These are phyloP conservation scores for Polytrichum commune DNA, from an alignment of 225 moss, liverwort and hornwort genomes.

Conservation along the genomic window DNA sequence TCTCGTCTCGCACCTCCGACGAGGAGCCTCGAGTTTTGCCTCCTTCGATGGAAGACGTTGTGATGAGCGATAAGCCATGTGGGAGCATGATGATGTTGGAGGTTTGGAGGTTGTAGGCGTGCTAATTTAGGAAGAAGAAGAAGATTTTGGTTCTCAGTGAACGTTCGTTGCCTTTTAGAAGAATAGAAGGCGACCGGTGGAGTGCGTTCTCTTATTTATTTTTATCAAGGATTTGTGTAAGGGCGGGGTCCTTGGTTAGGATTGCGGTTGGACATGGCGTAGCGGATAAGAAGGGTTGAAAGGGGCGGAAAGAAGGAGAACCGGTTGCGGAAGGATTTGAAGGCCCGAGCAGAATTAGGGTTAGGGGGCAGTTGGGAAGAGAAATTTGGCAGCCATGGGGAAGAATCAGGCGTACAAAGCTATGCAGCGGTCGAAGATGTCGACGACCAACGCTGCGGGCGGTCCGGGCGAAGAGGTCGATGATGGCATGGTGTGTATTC, in stretches of 20 bases:
- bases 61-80: too few species aligned
- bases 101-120: too few species aligned
- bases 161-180: too few species aligned
- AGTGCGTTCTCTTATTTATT: neutral
- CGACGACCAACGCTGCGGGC: conserved; percentile 90
- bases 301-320: conserved; percentile 11
- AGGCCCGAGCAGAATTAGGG: conserved; percentile 2
- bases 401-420: conserved; percentile 99
- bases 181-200: too few species aligned
- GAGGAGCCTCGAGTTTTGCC: too few species aligned
- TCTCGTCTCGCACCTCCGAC: too few species aligned
- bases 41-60: too few species aligned
- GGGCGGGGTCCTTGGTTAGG: conserved; percentile 7
- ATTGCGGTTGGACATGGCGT: conserved; percentile 23
- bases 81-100: too few species aligned
- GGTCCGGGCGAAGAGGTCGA: conserved; percentile 94
- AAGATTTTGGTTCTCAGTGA: too few species aligned
- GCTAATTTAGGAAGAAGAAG: too few species aligned
- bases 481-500: conserved; percentile 99
- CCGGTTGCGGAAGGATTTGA: neutral
- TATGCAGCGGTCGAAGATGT: conserved; percentile 99
- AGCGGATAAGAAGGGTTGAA: conserved; percentile 1
- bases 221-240: neutral
- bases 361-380: neutral
- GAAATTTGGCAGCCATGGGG: conserved; percentile 61